Conservation (phyloP, 2,329 filamentous ascomycete species). For the Ophiostoma piceae region DNA sequence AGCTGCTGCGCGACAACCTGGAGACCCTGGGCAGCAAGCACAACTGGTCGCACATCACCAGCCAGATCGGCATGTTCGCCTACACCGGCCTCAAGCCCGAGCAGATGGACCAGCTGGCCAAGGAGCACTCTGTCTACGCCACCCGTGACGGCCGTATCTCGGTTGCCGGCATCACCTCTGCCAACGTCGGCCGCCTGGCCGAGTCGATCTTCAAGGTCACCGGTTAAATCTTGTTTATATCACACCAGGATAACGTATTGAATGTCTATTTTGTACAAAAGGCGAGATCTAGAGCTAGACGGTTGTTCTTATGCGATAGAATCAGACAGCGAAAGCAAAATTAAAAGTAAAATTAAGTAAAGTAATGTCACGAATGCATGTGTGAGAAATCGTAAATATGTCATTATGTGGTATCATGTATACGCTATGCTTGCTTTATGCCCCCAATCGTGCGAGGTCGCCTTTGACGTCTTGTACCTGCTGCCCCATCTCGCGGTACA, state of each 20-base stretch:
- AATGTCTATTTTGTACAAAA: neutral
- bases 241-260: neutral
- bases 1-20: slow-evolving; percentile 87
- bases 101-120: slow-evolving; percentile 86
- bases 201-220: slow-evolving; percentile 82
- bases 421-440: too few species aligned
- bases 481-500: slow-evolving; percentile 46
- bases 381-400: neutral
- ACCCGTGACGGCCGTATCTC: slow-evolving; percentile 89
- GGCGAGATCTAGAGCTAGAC: slow-evolving; percentile 11
- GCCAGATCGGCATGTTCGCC: slow-evolving; percentile 98
- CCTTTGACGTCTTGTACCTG: slow-evolving; percentile 47
- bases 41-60: slow-evolving; percentile 98
- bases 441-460: slow-evolving; percentile 39
- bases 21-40: slow-evolving; percentile 93
- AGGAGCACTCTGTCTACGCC: slow-evolving; percentile 96
- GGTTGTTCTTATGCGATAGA: neutral
- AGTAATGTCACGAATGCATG: neutral
- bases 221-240: slow-evolving; percentile 41
- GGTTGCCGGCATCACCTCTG: slow-evolving; percentile 75
- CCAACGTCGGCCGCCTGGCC: slow-evolving; percentile 73
- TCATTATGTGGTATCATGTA: neutral
- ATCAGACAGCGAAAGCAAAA: neutral
- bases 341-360: neutral
- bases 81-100: slow-evolving; percentile 89